phyloP scores from a whole-genome alignment of 1,139 yeast genomes.

The Taphrina wiesneri region DNA sequence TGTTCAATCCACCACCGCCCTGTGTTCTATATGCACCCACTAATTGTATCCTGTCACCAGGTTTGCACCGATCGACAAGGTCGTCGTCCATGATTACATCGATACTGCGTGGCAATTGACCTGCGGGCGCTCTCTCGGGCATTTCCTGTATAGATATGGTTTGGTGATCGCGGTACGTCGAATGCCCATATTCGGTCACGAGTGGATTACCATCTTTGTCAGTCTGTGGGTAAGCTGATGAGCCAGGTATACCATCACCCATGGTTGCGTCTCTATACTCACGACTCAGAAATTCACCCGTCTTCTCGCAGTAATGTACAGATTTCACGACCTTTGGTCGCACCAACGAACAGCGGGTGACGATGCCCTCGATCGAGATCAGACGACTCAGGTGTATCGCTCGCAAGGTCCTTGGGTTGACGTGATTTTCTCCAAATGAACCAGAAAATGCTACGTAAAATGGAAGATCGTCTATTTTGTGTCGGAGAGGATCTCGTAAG shows the following conservation, averaged over 20 bases:
- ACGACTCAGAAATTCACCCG: constrained; percentile 81
- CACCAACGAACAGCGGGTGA: constrained; percentile 87
- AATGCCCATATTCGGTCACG: constrained; percentile 87
- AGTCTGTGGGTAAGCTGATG: constrained; percentile 90
- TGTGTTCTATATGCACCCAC: constrained; percentile 93
- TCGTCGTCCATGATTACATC: constrained; percentile 93
- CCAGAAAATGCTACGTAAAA: constrained; percentile 85
- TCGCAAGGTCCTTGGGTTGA: constrained; percentile 83
- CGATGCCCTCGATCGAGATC: constrained; percentile 92
- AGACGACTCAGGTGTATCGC: constrained; percentile 75
- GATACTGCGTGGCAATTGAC: constrained; percentile 90
- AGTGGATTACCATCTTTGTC: constrained; percentile 88
- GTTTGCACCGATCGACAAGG: constrained; percentile 85
- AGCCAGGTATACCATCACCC: constrained; percentile 42
- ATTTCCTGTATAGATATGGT: constrained; percentile 91
- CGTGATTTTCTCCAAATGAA: constrained; percentile 83
- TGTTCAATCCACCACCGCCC: constrained; percentile 67
- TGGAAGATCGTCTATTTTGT: constrained; percentile 59
- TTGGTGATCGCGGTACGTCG: constrained; percentile 92
- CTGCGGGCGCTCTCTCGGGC: constrained; percentile 99
- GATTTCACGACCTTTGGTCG: constrained; percentile 90
- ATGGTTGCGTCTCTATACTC: constrained; percentile 94
- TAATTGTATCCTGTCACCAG: constrained; percentile 93
- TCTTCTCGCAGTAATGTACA: constrained; percentile 87
- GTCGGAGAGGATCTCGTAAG: constrained; percentile 48